phyloP scores from a whole-genome alignment of 2,329 filamentous ascomycete genomes.

The Phaeosphaeriaceae sp. region DNA sequence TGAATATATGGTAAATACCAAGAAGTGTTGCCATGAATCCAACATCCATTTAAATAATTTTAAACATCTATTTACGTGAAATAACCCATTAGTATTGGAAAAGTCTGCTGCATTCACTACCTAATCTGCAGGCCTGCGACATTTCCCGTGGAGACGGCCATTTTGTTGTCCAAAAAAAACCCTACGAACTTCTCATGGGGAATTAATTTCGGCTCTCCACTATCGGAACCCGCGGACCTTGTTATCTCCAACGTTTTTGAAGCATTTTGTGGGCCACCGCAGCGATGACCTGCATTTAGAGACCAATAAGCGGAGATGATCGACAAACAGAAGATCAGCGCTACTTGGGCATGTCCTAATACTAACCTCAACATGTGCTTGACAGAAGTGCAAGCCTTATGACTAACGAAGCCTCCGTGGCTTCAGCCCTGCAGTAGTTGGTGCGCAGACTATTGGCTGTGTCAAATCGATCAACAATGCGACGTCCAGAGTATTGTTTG shows the following conservation, averaged over 20 bases:
- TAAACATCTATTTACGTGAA: too few species aligned
- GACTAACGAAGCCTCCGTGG: not conserved
- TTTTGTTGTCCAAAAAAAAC: too few species aligned
- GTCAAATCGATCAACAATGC: not conserved
- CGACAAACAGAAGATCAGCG: slow-evolving; percentile 1
- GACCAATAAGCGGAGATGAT: slow-evolving; percentile 1
- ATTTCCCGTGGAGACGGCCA: too few species aligned
- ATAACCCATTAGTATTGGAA: too few species aligned
- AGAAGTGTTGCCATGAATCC: too few species aligned
- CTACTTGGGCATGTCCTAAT: not conserved
- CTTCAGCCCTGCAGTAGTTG: slow-evolving; percentile 1
- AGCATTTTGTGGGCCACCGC: slow-evolving; percentile 3
- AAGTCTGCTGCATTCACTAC: too few species aligned
- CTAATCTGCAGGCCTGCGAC: too few species aligned
- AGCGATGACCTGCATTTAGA: slow-evolving; percentile 2
- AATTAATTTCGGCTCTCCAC: not conserved
- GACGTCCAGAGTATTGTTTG: not conserved
- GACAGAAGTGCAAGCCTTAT: slow-evolving; percentile 3
- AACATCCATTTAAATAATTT: too few species aligned
- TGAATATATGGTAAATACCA: too few species aligned
- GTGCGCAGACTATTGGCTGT: not conserved
- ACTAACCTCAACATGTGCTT: not conserved
- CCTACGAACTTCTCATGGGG: not conserved
- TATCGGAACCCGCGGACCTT: not conserved
- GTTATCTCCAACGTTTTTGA: slow-evolving; percentile 1